Base-by-base conservation (phyloP, 805 yeast species). In the Saccharomycopsis lassenensis region DNA sequence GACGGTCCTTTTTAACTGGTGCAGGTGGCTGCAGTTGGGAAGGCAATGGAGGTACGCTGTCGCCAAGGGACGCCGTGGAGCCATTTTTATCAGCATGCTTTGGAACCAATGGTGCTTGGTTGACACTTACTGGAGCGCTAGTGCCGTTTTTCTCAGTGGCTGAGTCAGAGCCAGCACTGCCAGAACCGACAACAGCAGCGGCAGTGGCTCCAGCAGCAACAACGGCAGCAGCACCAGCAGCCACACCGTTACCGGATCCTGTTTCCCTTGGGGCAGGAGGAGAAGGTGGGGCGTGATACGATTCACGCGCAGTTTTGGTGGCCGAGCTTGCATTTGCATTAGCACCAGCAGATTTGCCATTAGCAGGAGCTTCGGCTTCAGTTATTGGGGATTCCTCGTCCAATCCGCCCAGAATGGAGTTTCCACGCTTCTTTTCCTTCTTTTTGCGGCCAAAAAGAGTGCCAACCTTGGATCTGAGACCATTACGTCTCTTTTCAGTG, bases 371-470 rank as follows among this genome's bases (percentile, higher is more conserved):
- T 8, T 15, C n/a, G 10, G 7, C n/a, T 15, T 27, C 17, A 27
- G 30, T 12, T 12, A 12, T 12, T 6, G 8, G 7, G 16, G 12
- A 14, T 30, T 15, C 36, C 37, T n/a, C 35, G 14, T 11, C 10
- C 8, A 17, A 5, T 19, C 24, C 17, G 19, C 20, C 25, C 16
- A 11, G 31, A 7, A 35, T 32, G 7, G 31, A 20, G 17, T 44
- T 45, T 17, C 39, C 28, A 14, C 35, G 39, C 15, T 17, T 31
- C 37, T 25, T 43, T 29, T 28, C 35, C 23, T 64, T 62, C 49
- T 72, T 74, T 54, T 71, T 77, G 45, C 74, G 69, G 30, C 80
- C 77, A 48, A 82, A 74, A 44, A 82, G 70, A 1, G 91, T 77
- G 7, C 93, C 93, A 39, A 82, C 78, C 49, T 62, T 74, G 4